phyloP scores from a whole-genome alignment of 164 flowering plant species.

The Malania oleifera region DNA sequence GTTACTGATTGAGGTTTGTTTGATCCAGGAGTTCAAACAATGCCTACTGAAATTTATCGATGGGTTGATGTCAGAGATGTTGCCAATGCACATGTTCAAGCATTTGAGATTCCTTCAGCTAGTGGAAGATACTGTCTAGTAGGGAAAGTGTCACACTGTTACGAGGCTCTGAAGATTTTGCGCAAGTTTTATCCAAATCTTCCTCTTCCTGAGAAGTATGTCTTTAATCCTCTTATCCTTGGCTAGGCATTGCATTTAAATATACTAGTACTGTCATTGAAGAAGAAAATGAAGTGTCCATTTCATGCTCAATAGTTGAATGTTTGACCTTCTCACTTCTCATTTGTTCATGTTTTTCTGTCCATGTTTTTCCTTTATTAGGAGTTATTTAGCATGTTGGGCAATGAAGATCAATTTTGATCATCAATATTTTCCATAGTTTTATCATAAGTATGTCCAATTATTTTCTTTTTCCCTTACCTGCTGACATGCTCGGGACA shows the following conservation, averaged over 20 bases:
- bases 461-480: too few species aligned
- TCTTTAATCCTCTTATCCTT: background rate
- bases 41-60: constrained; percentile 8
- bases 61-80: constrained; percentile 49
- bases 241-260: too few species aligned
- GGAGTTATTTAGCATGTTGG: too few species aligned
- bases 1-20: background rate
- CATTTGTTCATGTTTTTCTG: too few species aligned
- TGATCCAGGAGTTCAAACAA: constrained; percentile 23
- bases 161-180: constrained; percentile 24
- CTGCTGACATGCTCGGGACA: too few species aligned
- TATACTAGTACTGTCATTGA: too few species aligned
- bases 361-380: too few species aligned
- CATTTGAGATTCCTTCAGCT: constrained; percentile 39
- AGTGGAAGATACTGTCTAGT: constrained; percentile 44
- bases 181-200: constrained; percentile 25
- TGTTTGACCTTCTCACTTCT: background rate
- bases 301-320: background rate
- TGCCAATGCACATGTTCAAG: constrained; percentile 41
- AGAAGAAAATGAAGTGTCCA: too few species aligned
- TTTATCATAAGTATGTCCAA: too few species aligned
- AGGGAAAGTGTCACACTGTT: constrained; percentile 6
- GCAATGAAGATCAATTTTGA: too few species aligned
- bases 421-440: too few species aligned
- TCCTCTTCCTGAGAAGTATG: constrained; percentile 26